A percentile compares a stretch with the other conserved stretches of the same genome.
phyloP scores from a whole-genome alignment of 2,329 filamentous ascomycete genomes.

The Cladosporium austrohemisphaericum region DNA sequence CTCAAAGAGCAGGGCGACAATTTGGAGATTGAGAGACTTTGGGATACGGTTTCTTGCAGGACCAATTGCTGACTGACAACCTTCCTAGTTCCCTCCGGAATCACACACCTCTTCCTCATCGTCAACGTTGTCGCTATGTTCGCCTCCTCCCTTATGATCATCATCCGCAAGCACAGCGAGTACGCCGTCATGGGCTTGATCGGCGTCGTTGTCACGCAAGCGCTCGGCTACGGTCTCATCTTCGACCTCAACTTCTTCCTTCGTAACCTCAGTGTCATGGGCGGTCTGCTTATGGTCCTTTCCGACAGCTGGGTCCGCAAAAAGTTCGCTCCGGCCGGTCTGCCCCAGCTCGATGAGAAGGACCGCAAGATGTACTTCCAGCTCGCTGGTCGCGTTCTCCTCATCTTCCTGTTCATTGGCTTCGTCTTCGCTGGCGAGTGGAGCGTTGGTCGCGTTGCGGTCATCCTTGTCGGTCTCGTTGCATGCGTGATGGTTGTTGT shows the following conservation, averaged over 20 bases:
- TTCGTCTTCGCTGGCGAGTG: constrained; percentile 95
- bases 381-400: constrained; percentile 86
- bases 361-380: constrained; percentile 99
- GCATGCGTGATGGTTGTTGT: constrained; percentile 98
- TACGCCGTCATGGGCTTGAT: constrained; percentile 89
- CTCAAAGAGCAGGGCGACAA: not conserved
- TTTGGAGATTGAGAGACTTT: not conserved
- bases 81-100: constrained; percentile 70
- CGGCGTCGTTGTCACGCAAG: constrained; percentile 86
- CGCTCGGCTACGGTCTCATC: constrained; percentile 93
- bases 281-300: constrained; percentile 93
- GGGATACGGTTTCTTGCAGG: not conserved
- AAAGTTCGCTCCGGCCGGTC: constrained; percentile 90
- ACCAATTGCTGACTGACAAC: constrained; percentile 15
- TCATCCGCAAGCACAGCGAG: constrained; percentile 86
- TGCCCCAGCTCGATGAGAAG: constrained; percentile 95
- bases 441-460: constrained; percentile 81
- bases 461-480: constrained; percentile 78
- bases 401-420: constrained; percentile 96
- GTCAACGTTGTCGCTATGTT: constrained; percentile 87
- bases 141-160: constrained; percentile 77
- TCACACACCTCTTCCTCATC: constrained; percentile 91
- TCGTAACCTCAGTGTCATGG: constrained; percentile 95
- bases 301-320: constrained; percentile 98
- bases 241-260: constrained; percentile 99